Percentiles rank a stretch among this genome's conserved stretches.
These are phyloP conservation scores for Bipolaris sorokiniana DNA, from an alignment of 2,329 filamentous ascomycete species.

Conservation along the genomic window DNA sequence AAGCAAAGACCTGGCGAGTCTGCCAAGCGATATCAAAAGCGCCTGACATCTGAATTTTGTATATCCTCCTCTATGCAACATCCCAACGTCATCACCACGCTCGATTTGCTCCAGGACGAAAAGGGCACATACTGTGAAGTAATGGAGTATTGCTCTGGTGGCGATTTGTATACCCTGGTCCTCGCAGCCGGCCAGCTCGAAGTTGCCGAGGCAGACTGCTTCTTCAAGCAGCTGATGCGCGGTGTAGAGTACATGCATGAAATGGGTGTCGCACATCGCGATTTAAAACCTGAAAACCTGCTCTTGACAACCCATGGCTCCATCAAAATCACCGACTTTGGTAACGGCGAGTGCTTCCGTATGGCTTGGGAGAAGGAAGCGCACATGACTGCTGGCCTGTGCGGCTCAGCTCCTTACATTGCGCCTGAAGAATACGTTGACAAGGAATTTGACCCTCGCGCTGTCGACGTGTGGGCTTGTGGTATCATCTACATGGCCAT, in stretches of 20 bases:
- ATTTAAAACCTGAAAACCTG: slow-evolving; percentile 95
- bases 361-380: slow-evolving; percentile 99
- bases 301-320: slow-evolving; percentile 90
- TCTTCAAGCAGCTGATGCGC: slow-evolving; percentile 99
- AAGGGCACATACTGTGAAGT: slow-evolving; percentile 99
- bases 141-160: slow-evolving; percentile 98
- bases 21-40: slow-evolving; percentile 96
- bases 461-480: slow-evolving; percentile 98
- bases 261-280: slow-evolving; percentile 97
- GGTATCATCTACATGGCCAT: slow-evolving; percentile 99
- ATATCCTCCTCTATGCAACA: slow-evolving; percentile 96
- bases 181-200: slow-evolving; percentile 90
- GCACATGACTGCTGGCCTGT: slow-evolving; percentile 97
- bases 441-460: slow-evolving; percentile 93
- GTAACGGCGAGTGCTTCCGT: slow-evolving; percentile 97
- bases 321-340: slow-evolving; percentile 98
- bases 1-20: slow-evolving; percentile 92
- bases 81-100: slow-evolving; percentile 96
- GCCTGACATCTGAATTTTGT: slow-evolving; percentile 95
- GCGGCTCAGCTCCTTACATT: slow-evolving; percentile 96
- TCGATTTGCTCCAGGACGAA: slow-evolving; percentile 92
- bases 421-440: slow-evolving; percentile 95
- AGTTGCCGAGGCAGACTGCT: slow-evolving; percentile 92
- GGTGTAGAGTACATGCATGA: slow-evolving; percentile 99
- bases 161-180: slow-evolving; percentile 92